Evolutionary conservation across 306 rosid genomes (phyloP).

Genomic region (Quillaja saponaria): DNA sequence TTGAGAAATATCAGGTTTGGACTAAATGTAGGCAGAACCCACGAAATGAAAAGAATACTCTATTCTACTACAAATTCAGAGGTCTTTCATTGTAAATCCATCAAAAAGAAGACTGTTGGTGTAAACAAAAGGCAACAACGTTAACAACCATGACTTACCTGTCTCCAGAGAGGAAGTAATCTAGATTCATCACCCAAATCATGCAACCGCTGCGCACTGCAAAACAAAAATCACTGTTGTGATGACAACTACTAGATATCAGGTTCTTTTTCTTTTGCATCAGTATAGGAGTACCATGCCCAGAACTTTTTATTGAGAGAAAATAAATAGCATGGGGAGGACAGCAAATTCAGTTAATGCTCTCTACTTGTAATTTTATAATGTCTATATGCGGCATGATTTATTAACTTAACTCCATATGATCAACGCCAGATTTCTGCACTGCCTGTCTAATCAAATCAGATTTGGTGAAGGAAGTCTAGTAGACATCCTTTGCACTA

Average conservation of each 20-base stretch:
- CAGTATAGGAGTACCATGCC: slow-evolving; percentile 1
- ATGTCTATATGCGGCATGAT: no score
- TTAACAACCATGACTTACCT: slow-evolving; percentile 45
- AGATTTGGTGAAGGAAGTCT: no score
- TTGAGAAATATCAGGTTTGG: slow-evolving; percentile 20
- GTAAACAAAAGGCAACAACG: slow-evolving; percentile 17
- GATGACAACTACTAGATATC: slow-evolving; percentile 14
- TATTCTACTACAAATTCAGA: slow-evolving; percentile 11
- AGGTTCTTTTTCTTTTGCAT: slow-evolving; percentile 10
- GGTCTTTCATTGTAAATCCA: slow-evolving; percentile 5
- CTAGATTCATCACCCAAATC: slow-evolving; percentile 81
- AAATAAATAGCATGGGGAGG: no score
- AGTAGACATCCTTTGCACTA: no score
- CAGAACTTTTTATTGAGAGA: no score
- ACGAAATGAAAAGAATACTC: neutral
- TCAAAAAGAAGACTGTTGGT: slow-evolving; percentile 11
- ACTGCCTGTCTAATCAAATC: no score
- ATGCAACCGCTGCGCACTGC: slow-evolving; percentile 76
- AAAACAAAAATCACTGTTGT: slow-evolving; percentile 22
- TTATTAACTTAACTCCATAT: no score
- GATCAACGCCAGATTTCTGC: no score
- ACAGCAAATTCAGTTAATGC: no score
- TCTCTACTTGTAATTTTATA: no score
- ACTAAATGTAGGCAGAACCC: slow-evolving; percentile 17
- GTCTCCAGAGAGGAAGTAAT: slow-evolving; percentile 97